Evolutionary conservation across 805 yeast species (phyloP), one percentile per base, ranked within the genome.

Genomic region (Millerozyma acaciae): DNA sequence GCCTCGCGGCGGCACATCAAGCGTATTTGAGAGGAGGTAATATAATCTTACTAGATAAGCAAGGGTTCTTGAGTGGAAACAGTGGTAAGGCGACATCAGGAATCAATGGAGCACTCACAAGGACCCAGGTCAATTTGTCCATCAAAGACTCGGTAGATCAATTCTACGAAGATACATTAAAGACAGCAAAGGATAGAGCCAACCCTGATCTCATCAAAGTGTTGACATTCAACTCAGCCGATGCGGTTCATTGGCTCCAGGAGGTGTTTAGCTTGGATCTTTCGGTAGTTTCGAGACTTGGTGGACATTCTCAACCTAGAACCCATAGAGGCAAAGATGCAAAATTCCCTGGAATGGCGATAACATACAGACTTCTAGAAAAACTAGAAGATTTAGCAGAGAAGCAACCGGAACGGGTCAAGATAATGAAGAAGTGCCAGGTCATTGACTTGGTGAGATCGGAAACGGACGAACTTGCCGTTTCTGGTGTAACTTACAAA

Each of bases 231-330:
- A 76, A 80, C 27, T 78, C 87, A 2, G 76, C 74, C 5, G 71
- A 67, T 26, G 89, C 93, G 0, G 71, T 85, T 30, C 74, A 75
- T 30, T 85, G 94, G 90, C 67, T 85, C 32, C 82, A 80, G 44
- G 68, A 73, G 19, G 72, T 68, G 4, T 76, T 84, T 45, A 70
- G 67, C 5, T 59, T 84, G 31, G 84, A 80, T 45, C 60, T 85
- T 35, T 71, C 83, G 6, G 65, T 79, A 10, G 82, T 85, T 8
- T 73, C 85, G n/a, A 74, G 84, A 45, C 57, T 85, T 26, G 95
- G 95, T 17, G 95, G 95, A 3, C 94, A 85, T 51, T 78, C 88
- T 1, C 76, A 70, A 31, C 78, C 86, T 14, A 68, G 95, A 54
- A 85, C 95, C 1, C 95, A 85, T 53, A 70, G 94, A 45, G 89